These are phyloP conservation scores for Coriaria nepalensis DNA, from an alignment of 306 rosid genomes.

Conservation along the genomic window DNA sequence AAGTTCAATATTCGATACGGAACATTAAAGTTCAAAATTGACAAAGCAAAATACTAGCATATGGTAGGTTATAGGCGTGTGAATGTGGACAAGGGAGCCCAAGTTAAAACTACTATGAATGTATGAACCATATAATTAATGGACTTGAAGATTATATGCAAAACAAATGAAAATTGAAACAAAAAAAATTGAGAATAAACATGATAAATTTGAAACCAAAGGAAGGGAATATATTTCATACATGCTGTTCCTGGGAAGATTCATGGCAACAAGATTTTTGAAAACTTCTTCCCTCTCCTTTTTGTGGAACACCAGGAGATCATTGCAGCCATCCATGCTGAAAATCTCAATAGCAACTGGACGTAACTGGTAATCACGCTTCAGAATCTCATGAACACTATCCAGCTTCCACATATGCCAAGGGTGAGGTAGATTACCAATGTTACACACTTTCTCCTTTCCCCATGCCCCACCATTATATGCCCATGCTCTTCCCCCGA, in stretches of 20 bases:
- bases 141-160: not conserved
- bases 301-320: conserved; percentile 96
- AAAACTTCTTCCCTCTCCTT: conserved; percentile 96
- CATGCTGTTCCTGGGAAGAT: conserved; percentile 99
- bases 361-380: conserved; percentile 99
- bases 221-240: conserved; percentile 23
- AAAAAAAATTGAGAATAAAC: conserved; percentile 4
- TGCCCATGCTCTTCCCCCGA: conserved; percentile 99
- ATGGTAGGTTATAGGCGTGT: too few species aligned
- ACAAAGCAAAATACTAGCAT: not conserved
- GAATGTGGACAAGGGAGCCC: too few species aligned
- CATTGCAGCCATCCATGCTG: conserved; percentile 99
- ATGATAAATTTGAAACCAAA: conserved; percentile 11
- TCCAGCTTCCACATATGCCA: conserved; percentile 99
- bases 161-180: not conserved
- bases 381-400: conserved; percentile 95
- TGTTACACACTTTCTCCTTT: conserved; percentile 70
- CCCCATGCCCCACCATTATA: conserved; percentile 99
- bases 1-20: too few species aligned
- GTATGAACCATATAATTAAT: not conserved
- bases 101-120: too few species aligned
- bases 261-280: conserved; percentile 76
- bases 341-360: conserved; percentile 98
- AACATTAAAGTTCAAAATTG: not conserved
- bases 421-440: conserved; percentile 80